Percentiles rank a stretch among this genome's conserved stretches.
These are phyloP conservation scores for Zygotorulaspora mrakii DNA, from an alignment of 1,139 yeast species.

Conservation along the genomic window DNA sequence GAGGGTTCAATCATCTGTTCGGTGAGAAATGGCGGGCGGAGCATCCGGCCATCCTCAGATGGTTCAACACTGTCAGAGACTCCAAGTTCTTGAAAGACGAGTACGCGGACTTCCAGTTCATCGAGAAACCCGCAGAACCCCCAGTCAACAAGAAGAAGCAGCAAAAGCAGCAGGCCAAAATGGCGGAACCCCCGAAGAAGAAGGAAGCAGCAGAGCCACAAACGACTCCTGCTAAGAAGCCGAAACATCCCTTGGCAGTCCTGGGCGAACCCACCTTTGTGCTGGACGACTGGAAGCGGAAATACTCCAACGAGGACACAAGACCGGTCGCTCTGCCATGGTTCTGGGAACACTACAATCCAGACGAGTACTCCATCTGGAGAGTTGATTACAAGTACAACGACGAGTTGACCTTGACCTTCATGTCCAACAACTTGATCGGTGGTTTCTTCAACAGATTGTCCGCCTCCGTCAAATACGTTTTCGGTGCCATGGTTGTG, in stretches of 20 bases:
- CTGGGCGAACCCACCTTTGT: constrained; percentile 70
- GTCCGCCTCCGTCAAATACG: constrained; percentile 83
- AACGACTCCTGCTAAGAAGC: constrained; percentile 50
- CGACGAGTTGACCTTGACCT: constrained; percentile 93
- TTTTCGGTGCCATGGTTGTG: constrained; percentile 91
- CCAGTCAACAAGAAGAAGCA: constrained; percentile 62
- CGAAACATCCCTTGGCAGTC: constrained; percentile 87
- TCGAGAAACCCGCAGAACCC: constrained; percentile 65
- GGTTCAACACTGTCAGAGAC: constrained; percentile 72
- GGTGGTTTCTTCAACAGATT: constrained; percentile 99
- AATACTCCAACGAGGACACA: constrained; percentile 95
- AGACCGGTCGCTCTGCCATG: constrained; percentile 92
- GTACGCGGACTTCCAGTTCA: constrained; percentile 50
- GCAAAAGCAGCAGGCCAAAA: constrained; percentile 32
- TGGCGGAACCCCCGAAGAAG: constrained; percentile 35
- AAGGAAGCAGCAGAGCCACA: constrained; percentile 38
- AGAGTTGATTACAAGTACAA: constrained; percentile 96
- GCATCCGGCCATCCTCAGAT: constrained; percentile 76
- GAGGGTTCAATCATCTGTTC: constrained; percentile 65
- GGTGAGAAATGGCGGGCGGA: constrained; percentile 74
- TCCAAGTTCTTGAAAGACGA: constrained; percentile 52
- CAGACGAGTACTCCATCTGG: constrained; percentile 93
- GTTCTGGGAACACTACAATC: constrained; percentile 96
- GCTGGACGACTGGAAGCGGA: constrained; percentile 94
- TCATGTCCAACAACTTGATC: constrained; percentile 97